phyloP scores from a whole-genome alignment of 2,329 filamentous ascomycete genomes.

The Ceratocystis cacaofunesta region DNA sequence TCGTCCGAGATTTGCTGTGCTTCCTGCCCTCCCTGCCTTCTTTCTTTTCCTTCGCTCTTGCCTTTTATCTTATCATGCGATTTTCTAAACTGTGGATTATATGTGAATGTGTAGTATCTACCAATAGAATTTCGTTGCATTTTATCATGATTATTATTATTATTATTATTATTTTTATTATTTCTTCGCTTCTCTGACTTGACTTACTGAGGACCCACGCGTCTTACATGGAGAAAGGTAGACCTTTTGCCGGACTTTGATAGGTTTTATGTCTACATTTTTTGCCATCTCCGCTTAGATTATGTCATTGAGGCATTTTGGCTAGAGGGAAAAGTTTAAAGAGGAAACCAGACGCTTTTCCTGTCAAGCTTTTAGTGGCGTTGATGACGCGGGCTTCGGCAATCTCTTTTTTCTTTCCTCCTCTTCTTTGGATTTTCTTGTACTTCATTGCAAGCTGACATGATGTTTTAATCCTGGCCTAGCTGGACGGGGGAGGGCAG shows the following conservation, averaged over 20 bases:
- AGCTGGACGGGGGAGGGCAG: background rate
- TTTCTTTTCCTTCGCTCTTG: background rate
- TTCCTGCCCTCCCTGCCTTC: background rate
- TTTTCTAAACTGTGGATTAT: too few relatives aligned
- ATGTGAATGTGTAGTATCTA: too few relatives aligned
- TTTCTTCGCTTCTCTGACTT: too few relatives aligned
- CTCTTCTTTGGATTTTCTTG: background rate
- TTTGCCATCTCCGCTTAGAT: background rate
- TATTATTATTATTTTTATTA: too few relatives aligned
- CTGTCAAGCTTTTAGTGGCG: background rate
- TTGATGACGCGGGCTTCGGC: background rate
- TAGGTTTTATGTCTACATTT: background rate
- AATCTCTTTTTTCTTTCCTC: background rate
- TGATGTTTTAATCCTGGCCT: too few relatives aligned
- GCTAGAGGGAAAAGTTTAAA: background rate
- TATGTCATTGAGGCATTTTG: slow-evolving; percentile 5
- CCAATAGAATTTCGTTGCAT: too few relatives aligned
- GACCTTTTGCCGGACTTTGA: background rate
- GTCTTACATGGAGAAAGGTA: slow-evolving; percentile 1
- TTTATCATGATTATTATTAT: too few relatives aligned
- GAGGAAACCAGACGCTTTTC: background rate
- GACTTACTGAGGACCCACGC: background rate
- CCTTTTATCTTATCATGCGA: background rate
- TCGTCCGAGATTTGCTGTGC: background rate
- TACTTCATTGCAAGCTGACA: slow-evolving; percentile 1